A percentile compares a stretch with the other conserved stretches of the same genome.
phyloP scores from a whole-genome alignment of 148 eudicot species.

The Rhododendron kiyosumense region DNA sequence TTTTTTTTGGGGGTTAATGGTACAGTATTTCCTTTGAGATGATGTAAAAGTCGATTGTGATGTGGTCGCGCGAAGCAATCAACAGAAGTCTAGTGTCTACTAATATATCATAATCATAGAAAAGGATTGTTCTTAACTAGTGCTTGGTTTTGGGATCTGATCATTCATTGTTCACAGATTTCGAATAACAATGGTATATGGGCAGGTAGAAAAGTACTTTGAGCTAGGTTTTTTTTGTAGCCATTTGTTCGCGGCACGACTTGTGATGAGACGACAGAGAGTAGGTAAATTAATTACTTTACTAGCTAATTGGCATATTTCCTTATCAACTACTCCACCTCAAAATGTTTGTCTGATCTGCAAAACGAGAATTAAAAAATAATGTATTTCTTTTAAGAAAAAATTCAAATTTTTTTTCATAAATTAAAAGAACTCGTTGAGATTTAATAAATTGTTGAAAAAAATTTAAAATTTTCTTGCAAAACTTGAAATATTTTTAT shows the following conservation, averaged over 20 bases:
- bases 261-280: neutral
- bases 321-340: too few species aligned
- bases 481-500: too few species aligned
- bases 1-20: too few species aligned
- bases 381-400: too few species aligned
- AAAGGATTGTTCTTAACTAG: neutral
- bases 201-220: neutral
- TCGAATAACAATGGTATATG: neutral
- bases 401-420: too few species aligned
- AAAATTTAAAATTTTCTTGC: too few species aligned
- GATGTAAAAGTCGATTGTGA: neutral
- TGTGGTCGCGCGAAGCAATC: neutral
- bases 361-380: too few species aligned
- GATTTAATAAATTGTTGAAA: too few species aligned
- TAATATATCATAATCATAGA: neutral
- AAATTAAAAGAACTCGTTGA: too few species aligned
- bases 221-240: neutral
- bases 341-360: too few species aligned
- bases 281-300: neutral
- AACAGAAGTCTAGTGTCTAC: neutral
- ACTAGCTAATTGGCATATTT: too few species aligned
- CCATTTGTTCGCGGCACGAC: neutral
- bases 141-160: neutral
- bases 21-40: neutral
- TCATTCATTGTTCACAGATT: neutral